These are phyloP conservation scores for Diaporthe citri DNA, from an alignment of 2,329 filamentous ascomycete genomes.

Conservation along the genomic window DNA sequence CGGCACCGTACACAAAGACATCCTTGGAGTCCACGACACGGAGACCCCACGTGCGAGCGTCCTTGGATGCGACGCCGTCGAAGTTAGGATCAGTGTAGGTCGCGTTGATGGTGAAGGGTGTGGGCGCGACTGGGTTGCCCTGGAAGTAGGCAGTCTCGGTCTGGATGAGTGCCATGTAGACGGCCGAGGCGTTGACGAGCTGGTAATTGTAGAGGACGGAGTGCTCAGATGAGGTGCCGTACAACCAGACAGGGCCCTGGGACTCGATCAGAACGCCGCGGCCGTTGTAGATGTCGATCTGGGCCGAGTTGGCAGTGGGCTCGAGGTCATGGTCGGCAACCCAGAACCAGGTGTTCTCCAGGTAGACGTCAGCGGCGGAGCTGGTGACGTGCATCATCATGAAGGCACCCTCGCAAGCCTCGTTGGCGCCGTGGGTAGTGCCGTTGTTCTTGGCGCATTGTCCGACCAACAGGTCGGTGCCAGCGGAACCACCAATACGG, in stretches of 20 bases:
- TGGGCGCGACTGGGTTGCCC: conserved; percentile 80
- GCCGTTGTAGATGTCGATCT: conserved; percentile 90
- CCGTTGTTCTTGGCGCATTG: conserved; percentile 83
- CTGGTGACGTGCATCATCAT: conserved; percentile 74
- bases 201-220: conserved; percentile 86
- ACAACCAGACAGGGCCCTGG: conserved; percentile 83
- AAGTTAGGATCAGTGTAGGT: conserved; percentile 79
- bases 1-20: conserved; percentile 78
- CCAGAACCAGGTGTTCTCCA: conserved; percentile 94
- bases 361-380: conserved; percentile 74
- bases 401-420: conserved; percentile 81
- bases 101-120: conserved; percentile 72
- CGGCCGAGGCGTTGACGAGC: conserved; percentile 79
- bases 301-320: conserved; percentile 68
- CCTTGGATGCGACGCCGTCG: conserved; percentile 59
- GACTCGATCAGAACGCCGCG: conserved; percentile 86
- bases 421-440: conserved; percentile 69
- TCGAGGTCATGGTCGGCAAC: conserved; percentile 93
- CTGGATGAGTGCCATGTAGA: conserved; percentile 88
- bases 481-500: conserved; percentile 88
- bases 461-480: conserved; percentile 84
- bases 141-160: conserved; percentile 93
- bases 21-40: conserved; percentile 76
- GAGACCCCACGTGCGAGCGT: conserved; percentile 83
- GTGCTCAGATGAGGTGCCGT: conserved; percentile 79